A percentile compares a stretch with the other conserved stretches of the same genome.
Evolutionary conservation across 257 asterid genomes (phyloP).

Genomic region (Lantana camara): DNA sequence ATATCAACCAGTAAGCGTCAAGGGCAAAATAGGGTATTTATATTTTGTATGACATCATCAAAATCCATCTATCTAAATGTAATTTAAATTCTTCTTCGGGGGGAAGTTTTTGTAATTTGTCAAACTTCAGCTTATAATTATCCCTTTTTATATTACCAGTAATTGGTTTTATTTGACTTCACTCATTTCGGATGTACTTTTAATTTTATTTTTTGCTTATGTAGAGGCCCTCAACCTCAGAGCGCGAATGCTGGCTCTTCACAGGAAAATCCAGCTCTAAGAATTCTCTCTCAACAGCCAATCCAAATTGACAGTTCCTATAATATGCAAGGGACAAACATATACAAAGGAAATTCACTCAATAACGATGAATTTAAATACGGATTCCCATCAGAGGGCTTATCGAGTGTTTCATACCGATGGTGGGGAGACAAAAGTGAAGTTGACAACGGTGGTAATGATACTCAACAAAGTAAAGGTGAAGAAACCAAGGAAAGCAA

Average conservation of each 20-base stretch:
- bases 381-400: conserved; percentile 77
- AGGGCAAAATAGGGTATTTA: too few species aligned
- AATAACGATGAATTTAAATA: conserved; percentile 65
- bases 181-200: not conserved
- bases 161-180: too few species aligned
- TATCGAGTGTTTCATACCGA: conserved; percentile 53
- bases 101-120: too few species aligned
- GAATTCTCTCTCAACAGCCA: conserved; percentile 43
- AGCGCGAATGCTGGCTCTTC: conserved; percentile 32
- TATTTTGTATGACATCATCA: too few species aligned
- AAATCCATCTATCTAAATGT: too few species aligned
- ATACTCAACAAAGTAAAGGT: conserved; percentile 12
- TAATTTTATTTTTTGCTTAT: conserved; percentile 15
- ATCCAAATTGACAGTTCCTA: conserved; percentile 34
- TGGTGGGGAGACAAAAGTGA: conserved; percentile 69
- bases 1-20: too few species aligned
- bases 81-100: too few species aligned
- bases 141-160: too few species aligned
- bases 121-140: too few species aligned
- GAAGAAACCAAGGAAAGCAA: not conserved
- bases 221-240: conserved; percentile 44
- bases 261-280: conserved; percentile 34
- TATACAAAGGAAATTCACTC: conserved; percentile 35
- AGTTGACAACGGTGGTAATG: conserved; percentile 17
- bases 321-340: conserved; percentile 30